Conservation (phyloP, 2,329 filamentous ascomycete genomes). For the Exserohilum rostratum region DNA sequence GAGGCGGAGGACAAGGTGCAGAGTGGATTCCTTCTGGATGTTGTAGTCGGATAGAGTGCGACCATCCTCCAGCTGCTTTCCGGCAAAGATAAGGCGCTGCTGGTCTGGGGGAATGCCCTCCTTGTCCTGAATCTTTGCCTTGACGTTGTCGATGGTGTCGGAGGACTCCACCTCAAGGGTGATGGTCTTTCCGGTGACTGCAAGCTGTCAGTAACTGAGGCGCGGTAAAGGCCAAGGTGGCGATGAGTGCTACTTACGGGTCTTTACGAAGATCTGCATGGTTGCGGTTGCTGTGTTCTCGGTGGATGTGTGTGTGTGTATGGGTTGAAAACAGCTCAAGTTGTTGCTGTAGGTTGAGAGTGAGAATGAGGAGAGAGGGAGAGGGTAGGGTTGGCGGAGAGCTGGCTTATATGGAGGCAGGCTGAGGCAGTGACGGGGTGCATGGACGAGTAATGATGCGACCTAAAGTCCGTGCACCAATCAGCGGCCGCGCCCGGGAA, state of each 20-base stretch:
- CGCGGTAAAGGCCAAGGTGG: slow-evolving; percentile 19
- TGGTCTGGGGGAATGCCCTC: slow-evolving; percentile 96
- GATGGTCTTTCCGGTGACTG: slow-evolving; percentile 72
- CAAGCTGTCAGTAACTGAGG: slow-evolving; percentile 40
- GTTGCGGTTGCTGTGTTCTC: slow-evolving; percentile 12
- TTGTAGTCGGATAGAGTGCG: slow-evolving; percentile 93
- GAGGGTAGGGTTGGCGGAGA: slow-evolving; percentile 21
- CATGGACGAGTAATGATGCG: slow-evolving; percentile 41
- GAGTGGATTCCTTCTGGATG: slow-evolving; percentile 82
- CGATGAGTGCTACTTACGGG: slow-evolving; percentile 66
- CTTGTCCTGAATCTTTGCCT: slow-evolving; percentile 97
- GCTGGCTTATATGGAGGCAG: slow-evolving; percentile 40
- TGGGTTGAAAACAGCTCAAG: slow-evolving; percentile 9
- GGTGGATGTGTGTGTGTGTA: slow-evolving; percentile 11
- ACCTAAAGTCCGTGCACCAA: slow-evolving; percentile 41
- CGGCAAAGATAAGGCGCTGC: slow-evolving; percentile 95
- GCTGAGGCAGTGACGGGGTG: slow-evolving; percentile 42
- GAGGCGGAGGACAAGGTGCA: slow-evolving; percentile 77
- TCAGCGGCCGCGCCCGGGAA: slow-evolving; percentile 37
- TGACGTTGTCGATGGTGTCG: slow-evolving; percentile 95
- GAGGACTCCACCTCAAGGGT: slow-evolving; percentile 72
- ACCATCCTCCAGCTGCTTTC: slow-evolving; percentile 95
- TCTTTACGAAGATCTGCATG: slow-evolving; percentile 99
- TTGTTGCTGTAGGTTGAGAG: slow-evolving; percentile 12
- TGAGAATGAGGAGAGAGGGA: slow-evolving; percentile 24